Percentiles rank a stretch among this genome's conserved stretches.
These are phyloP conservation scores for Debaryomycetaceae sp. DNA, from an alignment of 1,139 yeast species.

Conservation along the genomic window DNA sequence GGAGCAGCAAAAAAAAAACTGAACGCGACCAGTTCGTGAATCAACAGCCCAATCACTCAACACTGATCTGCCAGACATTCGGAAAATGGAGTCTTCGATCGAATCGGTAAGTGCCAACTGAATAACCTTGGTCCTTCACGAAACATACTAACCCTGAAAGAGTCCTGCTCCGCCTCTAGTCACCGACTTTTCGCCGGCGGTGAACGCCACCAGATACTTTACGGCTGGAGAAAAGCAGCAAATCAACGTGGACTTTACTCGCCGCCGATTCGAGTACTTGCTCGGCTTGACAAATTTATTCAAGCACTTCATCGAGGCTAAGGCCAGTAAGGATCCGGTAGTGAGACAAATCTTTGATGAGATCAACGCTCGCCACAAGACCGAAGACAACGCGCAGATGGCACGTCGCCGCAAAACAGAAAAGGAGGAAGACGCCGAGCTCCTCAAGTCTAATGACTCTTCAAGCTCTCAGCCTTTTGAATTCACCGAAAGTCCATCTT, in stretches of 20 bases:
- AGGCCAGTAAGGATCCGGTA: slow-evolving; percentile 52
- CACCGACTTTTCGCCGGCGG: slow-evolving; percentile 2
- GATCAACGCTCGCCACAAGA: slow-evolving; percentile 14
- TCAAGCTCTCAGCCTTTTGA: slow-evolving; percentile 33
- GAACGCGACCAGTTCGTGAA: too few relatives aligned
- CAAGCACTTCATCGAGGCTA: slow-evolving; percentile 56
- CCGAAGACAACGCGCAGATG: slow-evolving; percentile 3
- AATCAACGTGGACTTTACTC: slow-evolving; percentile 39
- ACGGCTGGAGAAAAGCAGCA: slow-evolving; percentile 35
- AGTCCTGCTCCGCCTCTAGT: slow-evolving; percentile 7
- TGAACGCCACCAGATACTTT: slow-evolving; percentile 23
- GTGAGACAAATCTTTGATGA: slow-evolving; percentile 38
- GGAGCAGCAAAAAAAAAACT: too few relatives aligned
- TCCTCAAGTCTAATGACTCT: slow-evolving; percentile 43
- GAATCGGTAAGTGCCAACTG: not conserved
- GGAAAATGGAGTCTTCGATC: not conserved
- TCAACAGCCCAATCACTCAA: too few relatives aligned
- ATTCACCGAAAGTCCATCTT: slow-evolving; percentile 56
- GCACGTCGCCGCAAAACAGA: slow-evolving; percentile 47
- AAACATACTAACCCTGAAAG: slow-evolving; percentile 5
- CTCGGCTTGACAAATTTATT: slow-evolving; percentile 59
- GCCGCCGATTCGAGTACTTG: slow-evolving; percentile 53
- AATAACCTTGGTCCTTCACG: not conserved
- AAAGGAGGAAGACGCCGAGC: slow-evolving; percentile 62
- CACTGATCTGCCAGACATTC: too few relatives aligned